Base-by-base conservation (phyloP, 345 rosid genomes). In the Conringia planisiliqua region DNA sequence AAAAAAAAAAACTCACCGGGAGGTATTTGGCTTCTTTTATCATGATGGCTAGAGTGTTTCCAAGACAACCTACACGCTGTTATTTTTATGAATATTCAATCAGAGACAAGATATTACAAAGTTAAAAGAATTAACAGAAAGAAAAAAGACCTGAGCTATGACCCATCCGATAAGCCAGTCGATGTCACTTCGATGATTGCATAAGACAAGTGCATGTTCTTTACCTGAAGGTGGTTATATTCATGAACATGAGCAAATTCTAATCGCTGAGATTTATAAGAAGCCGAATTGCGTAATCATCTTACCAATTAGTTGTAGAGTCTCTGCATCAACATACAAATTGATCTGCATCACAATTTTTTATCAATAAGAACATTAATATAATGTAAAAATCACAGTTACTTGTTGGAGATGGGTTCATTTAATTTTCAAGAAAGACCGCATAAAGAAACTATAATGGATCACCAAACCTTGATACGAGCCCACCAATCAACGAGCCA, bases 401-500 rank as follows among this genome's bases (percentile, higher is more conserved):
- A n/a, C n/a, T n/a, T n/a, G n/a, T n/a, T n/a, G n/a, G n/a, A n/a
- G n/a, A n/a, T n/a, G n/a, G n/a, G n/a, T n/a, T 50, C 56, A 33
- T 9, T 33, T 36, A 8, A 5, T 32, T 8, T 29, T 59, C 32
- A 69, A 26, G 36, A 46, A 55, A 64, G 55, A 50, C 20, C 7
- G 9, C 14, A 50, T 20, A 10, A 50, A 50, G 29, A 50, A 50
- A 50, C 55, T 20, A 13, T 20, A 20, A 48, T 6, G 24, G 20
- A 51, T 4, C n/a, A 43, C 29, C 68, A 12, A 43, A 87, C 91
- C 91, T 87, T 80, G 50, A 83, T 30, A 36, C 77, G 74, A 55
- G 87, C 90, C 88, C 90, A 90, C 88, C 90, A 87, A 57, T 85
- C 92, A 69, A 83, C 33, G 3, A 87, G 69, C 90, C 92, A 86